Evolutionary conservation across 202 grass and related monocot species (phyloP), one percentile per base, ranked within the genome.

Genomic region (Dendrocalamus latiflorus): DNA sequence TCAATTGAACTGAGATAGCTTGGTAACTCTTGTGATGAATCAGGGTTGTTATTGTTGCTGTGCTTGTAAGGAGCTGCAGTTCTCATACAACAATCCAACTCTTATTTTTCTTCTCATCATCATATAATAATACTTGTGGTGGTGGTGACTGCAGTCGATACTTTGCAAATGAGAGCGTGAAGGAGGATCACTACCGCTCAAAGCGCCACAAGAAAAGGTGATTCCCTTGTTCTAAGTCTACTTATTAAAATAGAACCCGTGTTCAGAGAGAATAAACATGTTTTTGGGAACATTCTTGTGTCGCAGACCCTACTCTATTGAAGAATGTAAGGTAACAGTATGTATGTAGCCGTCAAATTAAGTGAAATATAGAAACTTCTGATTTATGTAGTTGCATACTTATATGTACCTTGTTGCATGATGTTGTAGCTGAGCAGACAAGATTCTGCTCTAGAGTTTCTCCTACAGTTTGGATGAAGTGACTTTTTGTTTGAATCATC

Each of bases 161-260:
- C 79, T 99, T 96, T 56, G 93, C 93, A 20, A 91, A 41, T 14
- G 93, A 99, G n/a, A 68, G 36, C 4, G 91, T 96, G 24, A 93
- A 87, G 73, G 77, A 89, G 6, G 93, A 94, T 16, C 96, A 96
- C 72, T 93, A 83, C 81, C 89, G 86, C 77, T 95, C 96, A 17
- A 99, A 99, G 75, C 83, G 82, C 80, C 96, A 99, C 84, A 99
- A 95, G 91, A 96, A 96, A 84, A 87, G 91, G 96, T 99, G 65
- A 84, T 61, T 30, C n/a, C 25, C 28, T 38, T 86, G 2, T 43
- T 64, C 34, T 6, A 51, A 39, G 7, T 30, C 10, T 44, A 59
- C 58, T 21, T 56, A 5, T 56, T 39, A 56, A 7, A 1, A 2
- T 6, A 16, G 4, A 48, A 47, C 16, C 5, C 4, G 3, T 49